Evolutionary conservation across 164 flowering plant genomes (phyloP), one percentile per base, ranked within the genome.

Genomic region (Piper betle): DNA sequence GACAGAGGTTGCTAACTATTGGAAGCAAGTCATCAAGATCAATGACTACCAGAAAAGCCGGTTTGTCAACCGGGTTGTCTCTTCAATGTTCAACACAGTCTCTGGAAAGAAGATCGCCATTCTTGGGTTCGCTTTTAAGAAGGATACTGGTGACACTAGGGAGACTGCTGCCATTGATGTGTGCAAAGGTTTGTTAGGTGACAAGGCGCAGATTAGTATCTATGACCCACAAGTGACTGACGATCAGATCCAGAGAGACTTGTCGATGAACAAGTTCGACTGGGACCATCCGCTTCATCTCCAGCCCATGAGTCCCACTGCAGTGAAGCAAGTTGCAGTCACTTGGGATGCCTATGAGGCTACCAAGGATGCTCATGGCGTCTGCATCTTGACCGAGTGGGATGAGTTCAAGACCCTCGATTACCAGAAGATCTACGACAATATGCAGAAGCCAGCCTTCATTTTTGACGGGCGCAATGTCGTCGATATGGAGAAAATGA

Each of bases 311-410:
- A 77, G 81, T 72, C 81, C 82, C 53, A 62, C 77, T 2, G 58
- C 75, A 9, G 37, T 73, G 60, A 75, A 81, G 65, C 74, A 81
- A 53, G 77, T 83, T 5, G 57, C 61, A 15, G 69, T 75, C 6
- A 77, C 66, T 1, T 69, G 72, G 77, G 87, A 81, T 61, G 85
- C 87, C 2, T 82, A 84, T 19, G 72, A 68, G 37, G 90, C 90
- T 20, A 62, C 81, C 38, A 78, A 79, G 68, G 85, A 72, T 48
- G 85, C 90, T 12, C 90, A 84, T 67, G 90, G 77, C 0, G 4
- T 84, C 16, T 84, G 90, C 77, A 73, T 84, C n/a, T 63, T 84
- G 57, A 84, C 90, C 0, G 90, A 84, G 68, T 84, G 90, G 90
- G 87, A 84, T 40, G 87, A 82, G 69, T 84, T 84, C 71, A 84